Percentiles rank a stretch among this genome's conserved stretches.
Conservation (phyloP, 169 alveolate genomes). For the Cryptosporidium meleagridis region DNA sequence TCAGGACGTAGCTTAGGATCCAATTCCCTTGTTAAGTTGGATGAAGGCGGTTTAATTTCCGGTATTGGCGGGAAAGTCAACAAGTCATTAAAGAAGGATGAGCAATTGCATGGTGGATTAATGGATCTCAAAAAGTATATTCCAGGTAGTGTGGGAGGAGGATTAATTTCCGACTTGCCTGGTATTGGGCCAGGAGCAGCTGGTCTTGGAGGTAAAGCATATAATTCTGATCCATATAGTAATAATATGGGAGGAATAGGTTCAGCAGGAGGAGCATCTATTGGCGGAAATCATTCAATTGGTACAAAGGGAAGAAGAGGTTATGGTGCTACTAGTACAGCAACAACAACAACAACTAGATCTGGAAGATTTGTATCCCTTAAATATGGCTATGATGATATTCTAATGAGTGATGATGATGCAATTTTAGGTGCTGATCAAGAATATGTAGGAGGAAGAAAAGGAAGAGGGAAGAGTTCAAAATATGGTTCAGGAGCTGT, state of each 20-base stretch:
- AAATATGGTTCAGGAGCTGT: constrained; percentile 19
- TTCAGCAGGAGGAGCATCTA: background rate
- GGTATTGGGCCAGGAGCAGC: background rate
- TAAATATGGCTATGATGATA: constrained; percentile 72
- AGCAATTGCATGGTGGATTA: background rate
- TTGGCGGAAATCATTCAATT: background rate
- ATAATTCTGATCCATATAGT: constrained; percentile 46
- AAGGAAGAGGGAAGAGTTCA: constrained; percentile 49
- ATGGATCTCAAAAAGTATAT: background rate
- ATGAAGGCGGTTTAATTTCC: constrained; percentile 13
- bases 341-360: constrained; percentile 42
- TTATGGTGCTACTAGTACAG: background rate
- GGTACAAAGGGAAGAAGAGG: constrained; percentile 34
- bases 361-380: constrained; percentile 70
- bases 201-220: background rate
- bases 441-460: constrained; percentile 55
- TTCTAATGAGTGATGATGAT: constrained; percentile 65
- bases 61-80: background rate
- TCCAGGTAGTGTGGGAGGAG: background rate
- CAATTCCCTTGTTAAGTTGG: constrained; percentile 2
- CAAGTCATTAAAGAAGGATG: constrained; percentile 54
- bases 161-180: constrained; percentile 2
- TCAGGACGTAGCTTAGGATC: background rate
- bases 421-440: constrained; percentile 23
- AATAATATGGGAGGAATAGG: background rate